Percentiles rank a stretch among this genome's conserved stretches.
These are phyloP conservation scores for Lactifluus volemus DNA, from an alignment of 768 basidiomycete species.

Conservation along the genomic window DNA sequence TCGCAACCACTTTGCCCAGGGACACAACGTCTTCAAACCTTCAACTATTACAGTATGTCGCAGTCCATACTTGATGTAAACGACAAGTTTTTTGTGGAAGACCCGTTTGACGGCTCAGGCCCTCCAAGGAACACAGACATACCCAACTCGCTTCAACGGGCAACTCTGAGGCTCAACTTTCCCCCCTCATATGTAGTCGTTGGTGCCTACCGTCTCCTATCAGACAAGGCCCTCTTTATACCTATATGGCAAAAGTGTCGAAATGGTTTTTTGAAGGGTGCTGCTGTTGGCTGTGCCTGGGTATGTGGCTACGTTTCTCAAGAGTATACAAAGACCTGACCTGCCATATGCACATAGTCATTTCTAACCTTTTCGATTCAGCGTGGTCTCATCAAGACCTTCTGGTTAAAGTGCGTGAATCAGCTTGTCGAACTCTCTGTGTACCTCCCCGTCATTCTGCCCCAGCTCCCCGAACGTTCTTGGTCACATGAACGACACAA, in stretches of 20 bases:
- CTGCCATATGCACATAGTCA: slow-evolving; percentile 33
- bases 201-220: slow-evolving; percentile 73
- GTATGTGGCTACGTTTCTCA: slow-evolving; percentile 31
- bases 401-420: slow-evolving; percentile 48
- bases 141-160: slow-evolving; percentile 36
- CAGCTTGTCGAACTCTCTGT: background rate
- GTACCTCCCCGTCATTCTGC: background rate
- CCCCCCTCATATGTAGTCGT: slow-evolving; percentile 81
- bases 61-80: background rate
- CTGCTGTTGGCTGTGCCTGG: slow-evolving; percentile 61
- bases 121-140: background rate
- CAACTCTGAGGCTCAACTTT: slow-evolving; percentile 56
- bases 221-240: slow-evolving; percentile 55
- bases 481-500: slow-evolving; percentile 50
- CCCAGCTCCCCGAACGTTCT: slow-evolving; percentile 53
- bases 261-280: slow-evolving; percentile 65
- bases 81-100: background rate
- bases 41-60: background rate
- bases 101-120: slow-evolving; percentile 6
- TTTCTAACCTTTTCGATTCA: slow-evolving; percentile 66
- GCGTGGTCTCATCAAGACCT: slow-evolving; percentile 51
- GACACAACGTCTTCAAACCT: too few species aligned
- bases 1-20: too few species aligned
- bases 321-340: background rate
- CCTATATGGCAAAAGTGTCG: slow-evolving; percentile 84